Evolutionary conservation across 2,329 filamentous ascomycete species (phyloP).

Genomic region (Clonostachys chloroleuca): DNA sequence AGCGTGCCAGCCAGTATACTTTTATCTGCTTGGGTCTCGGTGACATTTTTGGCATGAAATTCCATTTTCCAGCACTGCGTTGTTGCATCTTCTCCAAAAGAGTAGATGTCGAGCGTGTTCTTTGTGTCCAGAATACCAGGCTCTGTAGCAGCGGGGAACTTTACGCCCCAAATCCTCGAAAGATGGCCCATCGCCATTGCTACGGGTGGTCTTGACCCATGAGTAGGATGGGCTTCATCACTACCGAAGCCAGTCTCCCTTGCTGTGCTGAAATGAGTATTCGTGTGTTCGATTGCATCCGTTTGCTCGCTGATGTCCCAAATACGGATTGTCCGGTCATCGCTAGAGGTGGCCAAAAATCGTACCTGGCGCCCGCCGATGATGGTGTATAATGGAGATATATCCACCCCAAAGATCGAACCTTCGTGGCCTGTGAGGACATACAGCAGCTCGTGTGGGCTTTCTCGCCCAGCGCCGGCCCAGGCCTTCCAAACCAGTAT

Average conservation of each 20-base stretch:
- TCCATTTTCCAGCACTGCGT: slow-evolving; percentile 65
- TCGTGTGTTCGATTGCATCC: background rate
- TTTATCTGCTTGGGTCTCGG: background rate
- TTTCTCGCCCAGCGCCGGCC: slow-evolving; percentile 10
- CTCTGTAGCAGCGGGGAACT: slow-evolving; percentile 45
- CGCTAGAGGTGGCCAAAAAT: slow-evolving; percentile 87
- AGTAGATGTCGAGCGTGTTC: slow-evolving; percentile 52
- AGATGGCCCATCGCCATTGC: slow-evolving; percentile 79
- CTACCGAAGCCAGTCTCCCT: slow-evolving; percentile 57
- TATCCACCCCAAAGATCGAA: slow-evolving; percentile 84
- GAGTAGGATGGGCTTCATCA: background rate
- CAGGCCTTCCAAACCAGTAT: slow-evolving; percentile 82
- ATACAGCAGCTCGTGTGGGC: slow-evolving; percentile 38
- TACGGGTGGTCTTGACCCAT: slow-evolving; percentile 35
- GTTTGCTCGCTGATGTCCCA: slow-evolving; percentile 71
- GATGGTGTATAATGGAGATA: slow-evolving; percentile 54
- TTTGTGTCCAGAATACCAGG: slow-evolving; percentile 6
- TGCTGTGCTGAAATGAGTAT: slow-evolving; percentile 19
- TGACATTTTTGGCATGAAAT: slow-evolving; percentile 15
- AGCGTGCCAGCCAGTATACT: slow-evolving; percentile 23
- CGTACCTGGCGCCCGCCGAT: slow-evolving; percentile 28
- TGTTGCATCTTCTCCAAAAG: slow-evolving; percentile 82
- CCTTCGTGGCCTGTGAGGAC: slow-evolving; percentile 74
- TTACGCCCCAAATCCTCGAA: slow-evolving; percentile 85
- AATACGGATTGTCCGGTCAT: slow-evolving; percentile 83